These are phyloP conservation scores for Cyanodermella asteris DNA, from an alignment of 2,329 filamentous ascomycete genomes.

Conservation along the genomic window DNA sequence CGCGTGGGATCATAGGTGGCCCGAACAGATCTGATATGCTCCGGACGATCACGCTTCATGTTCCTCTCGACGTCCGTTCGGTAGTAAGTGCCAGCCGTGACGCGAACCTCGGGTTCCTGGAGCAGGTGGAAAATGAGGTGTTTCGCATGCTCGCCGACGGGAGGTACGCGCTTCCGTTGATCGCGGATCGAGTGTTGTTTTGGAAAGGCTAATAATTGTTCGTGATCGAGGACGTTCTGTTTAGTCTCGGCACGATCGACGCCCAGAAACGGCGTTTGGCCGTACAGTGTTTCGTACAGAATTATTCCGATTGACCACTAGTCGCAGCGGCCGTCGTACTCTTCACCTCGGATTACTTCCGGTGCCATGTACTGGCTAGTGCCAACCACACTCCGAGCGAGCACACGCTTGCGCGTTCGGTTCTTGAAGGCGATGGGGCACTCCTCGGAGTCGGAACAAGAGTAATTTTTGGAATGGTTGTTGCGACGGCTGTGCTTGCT, in stretches of 20 bases:
- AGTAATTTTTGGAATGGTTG: constrained; percentile 10
- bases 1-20: background rate
- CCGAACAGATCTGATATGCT: too few species aligned
- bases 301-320: constrained; percentile 96
- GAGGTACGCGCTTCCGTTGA: too few species aligned
- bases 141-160: too few species aligned
- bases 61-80: too few species aligned
- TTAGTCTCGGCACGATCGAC: constrained; percentile 71
- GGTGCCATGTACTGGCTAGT: constrained; percentile 98
- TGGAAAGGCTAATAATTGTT: too few species aligned
- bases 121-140: constrained; percentile 54
- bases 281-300: constrained; percentile 71
- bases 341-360: constrained; percentile 62
- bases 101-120: constrained; percentile 47
- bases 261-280: constrained; percentile 70
- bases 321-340: constrained; percentile 83
- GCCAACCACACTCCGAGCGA: constrained; percentile 72
- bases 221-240: constrained; percentile 59
- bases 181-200: too few species aligned
- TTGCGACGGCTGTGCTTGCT: constrained; percentile 15
- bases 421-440: constrained; percentile 49
- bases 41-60: too few species aligned
- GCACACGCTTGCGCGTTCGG: constrained; percentile 41
- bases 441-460: too few species aligned
- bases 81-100: too few species aligned